A percentile compares a stretch with the other conserved stretches of the same genome.
Evolutionary conservation across 2,329 filamentous ascomycete species (phyloP).

Genomic region (Arachnomyces sp.): DNA sequence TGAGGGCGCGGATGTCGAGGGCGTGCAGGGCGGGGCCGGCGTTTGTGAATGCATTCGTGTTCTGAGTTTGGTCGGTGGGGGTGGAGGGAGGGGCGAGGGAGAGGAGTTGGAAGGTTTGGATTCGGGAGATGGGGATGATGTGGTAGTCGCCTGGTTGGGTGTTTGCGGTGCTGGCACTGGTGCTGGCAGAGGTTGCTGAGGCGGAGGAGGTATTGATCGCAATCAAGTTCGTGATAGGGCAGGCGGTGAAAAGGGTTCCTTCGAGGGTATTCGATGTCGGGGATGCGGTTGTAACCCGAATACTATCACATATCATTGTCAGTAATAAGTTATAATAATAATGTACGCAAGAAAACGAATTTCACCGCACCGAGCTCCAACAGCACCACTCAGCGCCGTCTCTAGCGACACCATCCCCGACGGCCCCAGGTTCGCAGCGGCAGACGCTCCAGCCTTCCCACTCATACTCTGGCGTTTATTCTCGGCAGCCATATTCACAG

Average conservation of each 20-base stretch:
- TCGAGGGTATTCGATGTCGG: conserved; percentile 46
- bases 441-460: conserved; percentile 42
- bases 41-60: conserved; percentile 40
- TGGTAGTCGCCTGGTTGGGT: conserved; percentile 48
- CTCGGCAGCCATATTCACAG: conserved; percentile 36
- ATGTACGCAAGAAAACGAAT: conserved; percentile 18
- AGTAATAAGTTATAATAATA: not conserved
- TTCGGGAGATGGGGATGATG: conserved; percentile 52
- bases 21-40: conserved; percentile 34
- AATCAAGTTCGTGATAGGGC: conserved; percentile 52
- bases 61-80: conserved; percentile 23
- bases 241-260: conserved; percentile 55
- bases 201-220: conserved; percentile 49
- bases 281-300: conserved; percentile 50
- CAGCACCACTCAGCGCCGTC: conserved; percentile 49
- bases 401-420: conserved; percentile 43
- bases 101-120: conserved; percentile 50
- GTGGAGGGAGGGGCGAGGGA: conserved; percentile 24
- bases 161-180: conserved; percentile 24
- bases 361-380: conserved; percentile 49
- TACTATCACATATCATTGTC: conserved; percentile 29
- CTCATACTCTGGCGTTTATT: conserved; percentile 49
- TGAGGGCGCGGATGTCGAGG: conserved; percentile 48
- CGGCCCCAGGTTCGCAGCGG: conserved; percentile 29
- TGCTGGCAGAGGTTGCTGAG: conserved; percentile 34